Evolutionary conservation across 202 grass and related monocot genomes (phyloP), one percentile per base, ranked within the genome.

Genomic region (Digitaria exilis): DNA sequence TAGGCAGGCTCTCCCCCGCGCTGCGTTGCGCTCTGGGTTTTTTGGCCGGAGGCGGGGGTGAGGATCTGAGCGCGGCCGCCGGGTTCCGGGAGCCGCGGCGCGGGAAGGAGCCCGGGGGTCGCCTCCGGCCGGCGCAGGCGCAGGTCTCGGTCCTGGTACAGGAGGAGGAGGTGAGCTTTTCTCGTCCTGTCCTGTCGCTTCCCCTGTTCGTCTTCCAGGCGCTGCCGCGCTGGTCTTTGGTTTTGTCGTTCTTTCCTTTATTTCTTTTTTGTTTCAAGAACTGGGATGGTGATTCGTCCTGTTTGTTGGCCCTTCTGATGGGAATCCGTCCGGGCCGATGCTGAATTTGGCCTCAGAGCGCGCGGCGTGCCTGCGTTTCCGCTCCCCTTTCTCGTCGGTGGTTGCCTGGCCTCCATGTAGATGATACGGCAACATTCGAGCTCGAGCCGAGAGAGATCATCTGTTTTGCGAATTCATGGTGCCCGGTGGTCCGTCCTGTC

Each of bases 131-230:
- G 24, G 13, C 13, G 22, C 41, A n/a, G n/a, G 66, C 32, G 5
- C 39, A 7, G 35, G 28, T 17, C 67, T 48, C 67, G 67, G 25
- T 71, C 41, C 22, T 14, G 15, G n/a, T 25, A 55, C 0, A 21
- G 6, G 61, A 60, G 6, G 61, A 60, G 74, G 74, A 81, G 69
- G 63, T 80, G 45, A 89, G 34, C 32, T 63, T 67, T 51, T n/a
- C 9, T 55, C 16, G 31, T 50, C 19, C 32, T 66, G 45, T 18
- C 4, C 7, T 49, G 15, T 32, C 26, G 57, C 5, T 70, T 10
- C 65, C 41, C 12, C 21, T 29, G 16, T 65, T 73, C 21, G 71
- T 54, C 10, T 65, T 65, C 24, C 32, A 37, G 17, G 34, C 66
- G 32, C 46, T 12, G 65, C 9, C 48, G 37, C 5, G 69, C 22